Base-by-base conservation (phyloP, 345 rosid species). In the Psidium guajava region DNA sequence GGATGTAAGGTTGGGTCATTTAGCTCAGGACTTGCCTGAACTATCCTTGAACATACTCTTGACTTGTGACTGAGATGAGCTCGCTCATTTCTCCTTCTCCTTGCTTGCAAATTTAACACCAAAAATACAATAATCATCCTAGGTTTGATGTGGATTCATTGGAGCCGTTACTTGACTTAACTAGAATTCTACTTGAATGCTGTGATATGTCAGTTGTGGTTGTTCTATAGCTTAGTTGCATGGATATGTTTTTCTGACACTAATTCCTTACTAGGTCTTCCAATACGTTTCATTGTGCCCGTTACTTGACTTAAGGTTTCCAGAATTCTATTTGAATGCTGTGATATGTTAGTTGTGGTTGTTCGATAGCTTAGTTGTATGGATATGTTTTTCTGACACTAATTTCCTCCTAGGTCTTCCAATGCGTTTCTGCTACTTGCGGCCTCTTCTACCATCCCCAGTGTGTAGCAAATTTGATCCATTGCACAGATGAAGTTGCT, bases 371-470 rank as follows among this genome's bases (percentile, higher is more conserved):
- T 27, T 59, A 44, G 53, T 18, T 16, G 3, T 69, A 18, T 32
- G 24, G 24, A 4, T 69, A 69, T 69, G 27, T 49, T 36, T 49
- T 52, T 32, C 44, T 58, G 49, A 14, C 49, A 80, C 36, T n/a
- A 55, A 20, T 85, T 80, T 22, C 47, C 59, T 85, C 57, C 73
- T 88, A 97, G 99, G 99, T 96, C 84, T 95, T 95, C 86, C 90
- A 87, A 52, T 97, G 99, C 81, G 93, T 91, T 85, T 91, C 92
- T 89, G 99, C 98, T 61, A 96, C 98, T 47, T 97, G 99, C 59
- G 96, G 98, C 84, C 89, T 89, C 87, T 97, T 93, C 88, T 97
- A 97, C 91, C 99, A 97, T 87, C 95, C 99, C 47, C 86, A 51
- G 13, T 97, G 99, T 87, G 91, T 95, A 81, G 92, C 96, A 85